A percentile compares a stretch with the other conserved stretches of the same genome.
Conservation (phyloP, 768 basidiomycete genomes). For the Cystobasidiopsis lactophilus region DNA sequence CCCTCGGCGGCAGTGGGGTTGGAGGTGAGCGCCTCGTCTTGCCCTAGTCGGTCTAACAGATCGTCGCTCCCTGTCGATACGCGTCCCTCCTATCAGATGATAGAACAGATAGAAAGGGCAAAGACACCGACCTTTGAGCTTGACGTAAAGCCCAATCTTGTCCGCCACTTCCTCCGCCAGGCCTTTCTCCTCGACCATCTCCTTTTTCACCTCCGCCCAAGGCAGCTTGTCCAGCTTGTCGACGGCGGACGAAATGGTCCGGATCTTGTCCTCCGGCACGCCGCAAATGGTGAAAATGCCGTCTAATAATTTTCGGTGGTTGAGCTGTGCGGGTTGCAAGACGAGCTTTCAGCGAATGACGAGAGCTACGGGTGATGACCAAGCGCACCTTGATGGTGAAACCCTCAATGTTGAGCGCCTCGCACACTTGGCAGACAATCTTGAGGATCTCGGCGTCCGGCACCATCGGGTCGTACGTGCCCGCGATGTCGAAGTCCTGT, state of each 20-base stretch:
- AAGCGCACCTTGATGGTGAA: slow-evolving; percentile 64
- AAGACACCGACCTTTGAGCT: slow-evolving; percentile 49
- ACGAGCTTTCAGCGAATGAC: neutral
- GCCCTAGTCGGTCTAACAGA: slow-evolving; percentile 46
- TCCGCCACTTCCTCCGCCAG: slow-evolving; percentile 60
- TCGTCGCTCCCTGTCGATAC: slow-evolving; percentile 42
- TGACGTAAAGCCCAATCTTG: slow-evolving; percentile 90
- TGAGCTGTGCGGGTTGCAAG: slow-evolving; percentile 35
- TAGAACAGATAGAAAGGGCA: neutral
- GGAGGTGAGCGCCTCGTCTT: slow-evolving; percentile 41
- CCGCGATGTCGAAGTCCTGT: slow-evolving; percentile 88
- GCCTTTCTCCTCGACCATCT: slow-evolving; percentile 93
- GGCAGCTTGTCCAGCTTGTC: slow-evolving; percentile 95
- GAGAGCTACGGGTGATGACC: neutral
- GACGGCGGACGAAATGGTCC: slow-evolving; percentile 82
- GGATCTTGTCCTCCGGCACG: slow-evolving; percentile 68
- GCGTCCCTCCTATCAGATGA: neutral
- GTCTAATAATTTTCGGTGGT: slow-evolving; percentile 90
- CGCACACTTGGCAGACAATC: slow-evolving; percentile 56
- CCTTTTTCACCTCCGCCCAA: slow-evolving; percentile 78
- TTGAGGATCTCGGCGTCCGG: slow-evolving; percentile 81
- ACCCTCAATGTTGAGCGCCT: slow-evolving; percentile 69
- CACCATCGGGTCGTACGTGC: slow-evolving; percentile 84
- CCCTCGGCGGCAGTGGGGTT: slow-evolving; percentile 62
- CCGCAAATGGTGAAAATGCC: slow-evolving; percentile 94